Percentiles rank a stretch among this genome's conserved stretches.
Evolutionary conservation across 352 stramenopile genomes (phyloP).

Genomic region (Phytopythium oedochilum): DNA sequence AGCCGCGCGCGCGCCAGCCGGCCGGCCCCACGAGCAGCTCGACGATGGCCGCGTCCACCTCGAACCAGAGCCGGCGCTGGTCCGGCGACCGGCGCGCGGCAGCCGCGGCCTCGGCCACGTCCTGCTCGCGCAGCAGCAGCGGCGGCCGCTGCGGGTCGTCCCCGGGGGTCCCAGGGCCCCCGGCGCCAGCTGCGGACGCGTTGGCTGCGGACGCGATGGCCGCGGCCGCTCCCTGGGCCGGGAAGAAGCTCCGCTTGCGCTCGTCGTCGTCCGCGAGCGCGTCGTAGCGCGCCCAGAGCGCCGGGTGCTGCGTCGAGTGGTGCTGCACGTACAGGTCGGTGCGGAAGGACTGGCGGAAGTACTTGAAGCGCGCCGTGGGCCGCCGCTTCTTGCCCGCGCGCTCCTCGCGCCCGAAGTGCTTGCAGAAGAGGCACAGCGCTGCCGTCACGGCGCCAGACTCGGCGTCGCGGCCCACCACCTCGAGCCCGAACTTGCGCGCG

Average conservation of each 20-base stretch:
- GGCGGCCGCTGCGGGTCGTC: too few species aligned
- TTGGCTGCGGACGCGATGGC: conserved; percentile 5
- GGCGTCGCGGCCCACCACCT: conserved; percentile 39
- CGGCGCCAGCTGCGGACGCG: conserved; percentile 16
- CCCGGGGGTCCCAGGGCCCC: too few species aligned
- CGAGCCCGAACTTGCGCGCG: conserved; percentile 48
- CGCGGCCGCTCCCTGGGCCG: conserved; percentile 5
- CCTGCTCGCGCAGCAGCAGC: conserved; percentile 5
- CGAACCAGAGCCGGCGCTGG: conserved; percentile 18
- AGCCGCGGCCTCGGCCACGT: conserved; percentile 11
- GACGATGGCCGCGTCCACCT: conserved; percentile 19
- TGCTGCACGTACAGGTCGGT: conserved; percentile 75
- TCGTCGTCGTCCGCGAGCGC: conserved; percentile 17
- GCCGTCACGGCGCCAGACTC: conserved; percentile 33
- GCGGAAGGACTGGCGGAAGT: conserved; percentile 57
- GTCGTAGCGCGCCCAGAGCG: conserved; percentile 43
- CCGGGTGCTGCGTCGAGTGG: conserved; percentile 46
- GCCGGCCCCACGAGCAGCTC: conserved; percentile 8
- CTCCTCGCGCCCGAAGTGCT: conserved; percentile 58
- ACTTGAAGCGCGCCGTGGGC: conserved; percentile 58
- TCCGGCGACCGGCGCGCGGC: conserved; percentile 9
- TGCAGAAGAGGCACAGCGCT: conserved; percentile 60
- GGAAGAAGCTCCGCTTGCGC: conserved; percentile 51
- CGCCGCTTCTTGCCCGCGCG: conserved; percentile 41
- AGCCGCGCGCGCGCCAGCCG: background rate